phyloP scores from a whole-genome alignment of 2,329 filamentous ascomycete species.

The Leptographium procerum region DNA sequence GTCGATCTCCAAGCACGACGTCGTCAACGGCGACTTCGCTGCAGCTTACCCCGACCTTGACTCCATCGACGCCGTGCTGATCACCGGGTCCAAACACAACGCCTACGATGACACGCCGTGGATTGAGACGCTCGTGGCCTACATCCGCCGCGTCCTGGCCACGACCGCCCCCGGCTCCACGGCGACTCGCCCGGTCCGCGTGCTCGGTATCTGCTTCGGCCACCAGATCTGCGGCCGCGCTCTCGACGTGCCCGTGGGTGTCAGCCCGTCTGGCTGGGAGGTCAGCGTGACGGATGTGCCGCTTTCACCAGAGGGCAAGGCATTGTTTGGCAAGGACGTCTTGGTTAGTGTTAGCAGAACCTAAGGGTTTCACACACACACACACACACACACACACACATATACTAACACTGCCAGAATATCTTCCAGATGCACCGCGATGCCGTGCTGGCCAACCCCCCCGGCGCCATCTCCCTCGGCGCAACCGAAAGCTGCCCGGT shows the following conservation, averaged over 20 bases:
- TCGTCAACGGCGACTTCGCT: constrained; percentile 50
- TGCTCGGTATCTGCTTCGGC: constrained; percentile 80
- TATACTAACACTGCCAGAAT: constrained; percentile 28
- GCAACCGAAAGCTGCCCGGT: constrained; percentile 55
- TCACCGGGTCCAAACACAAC: constrained; percentile 66
- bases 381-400: neutral
- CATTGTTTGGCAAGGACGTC: constrained; percentile 57
- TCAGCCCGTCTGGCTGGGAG: constrained; percentile 67
- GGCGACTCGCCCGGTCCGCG: constrained; percentile 48
- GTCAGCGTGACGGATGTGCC: constrained; percentile 60
- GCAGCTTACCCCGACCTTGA: constrained; percentile 57
- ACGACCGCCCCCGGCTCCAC: constrained; percentile 21
- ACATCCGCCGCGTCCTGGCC: constrained; percentile 34
- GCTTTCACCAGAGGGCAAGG: constrained; percentile 57
- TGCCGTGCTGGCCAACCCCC: constrained; percentile 53
- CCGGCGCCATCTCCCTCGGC: constrained; percentile 50
- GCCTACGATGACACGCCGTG: constrained; percentile 64
- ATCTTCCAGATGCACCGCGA: constrained; percentile 86
- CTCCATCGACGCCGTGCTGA: constrained; percentile 68
- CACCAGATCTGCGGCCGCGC: constrained; percentile 76
- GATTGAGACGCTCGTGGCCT: constrained; percentile 66
- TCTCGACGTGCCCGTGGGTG: constrained; percentile 53
- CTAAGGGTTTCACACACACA: neutral
- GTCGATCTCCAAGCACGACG: constrained; percentile 54
- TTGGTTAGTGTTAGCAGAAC: constrained; percentile 33